phyloP scores from a whole-genome alignment of 768 basidiomycete genomes.

The Tricholoma matsutake region DNA sequence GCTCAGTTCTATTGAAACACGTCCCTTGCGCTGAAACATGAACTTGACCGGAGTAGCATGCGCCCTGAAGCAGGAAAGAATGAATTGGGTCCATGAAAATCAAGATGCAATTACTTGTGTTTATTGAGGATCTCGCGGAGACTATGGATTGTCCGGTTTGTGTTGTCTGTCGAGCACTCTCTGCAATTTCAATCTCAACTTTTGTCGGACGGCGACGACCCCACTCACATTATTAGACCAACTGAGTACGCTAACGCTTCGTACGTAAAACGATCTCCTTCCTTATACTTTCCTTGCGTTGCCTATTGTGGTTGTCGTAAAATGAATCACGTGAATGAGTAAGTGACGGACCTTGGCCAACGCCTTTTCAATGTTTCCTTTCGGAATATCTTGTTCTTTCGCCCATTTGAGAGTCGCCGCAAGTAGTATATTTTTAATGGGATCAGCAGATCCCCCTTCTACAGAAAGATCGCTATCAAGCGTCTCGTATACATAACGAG shows the following conservation, averaged over 20 bases:
- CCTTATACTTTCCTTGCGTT: slow-evolving; percentile 42
- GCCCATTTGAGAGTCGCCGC: slow-evolving; percentile 53
- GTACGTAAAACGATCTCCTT: slow-evolving; percentile 50
- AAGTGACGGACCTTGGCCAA: slow-evolving; percentile 45
- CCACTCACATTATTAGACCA: slow-evolving; percentile 60
- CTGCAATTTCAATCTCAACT: slow-evolving; percentile 25
- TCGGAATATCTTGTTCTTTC: slow-evolving; percentile 59
- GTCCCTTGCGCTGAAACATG: slow-evolving; percentile 58
- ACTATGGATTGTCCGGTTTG: slow-evolving; percentile 56
- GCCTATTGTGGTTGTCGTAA: slow-evolving; percentile 31
- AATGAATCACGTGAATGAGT: background rate
- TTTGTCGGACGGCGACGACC: background rate
- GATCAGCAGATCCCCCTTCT: slow-evolving; percentile 59
- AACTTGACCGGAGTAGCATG: slow-evolving; percentile 62
- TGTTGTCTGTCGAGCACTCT: slow-evolving; percentile 63
- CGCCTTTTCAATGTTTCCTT: slow-evolving; percentile 64
- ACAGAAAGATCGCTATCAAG: background rate
- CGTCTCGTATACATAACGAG: background rate
- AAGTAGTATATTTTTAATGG: slow-evolving; percentile 50
- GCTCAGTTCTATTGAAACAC: slow-evolving; percentile 42
- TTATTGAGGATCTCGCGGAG: slow-evolving; percentile 49
- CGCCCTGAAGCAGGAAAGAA: slow-evolving; percentile 37
- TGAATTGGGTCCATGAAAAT: background rate
- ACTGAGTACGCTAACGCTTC: slow-evolving; percentile 60
- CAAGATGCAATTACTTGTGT: slow-evolving; percentile 39